Evolutionary conservation across 1,284 basidiomycete species (phyloP).

Genomic region (Vanrija sp.): DNA sequence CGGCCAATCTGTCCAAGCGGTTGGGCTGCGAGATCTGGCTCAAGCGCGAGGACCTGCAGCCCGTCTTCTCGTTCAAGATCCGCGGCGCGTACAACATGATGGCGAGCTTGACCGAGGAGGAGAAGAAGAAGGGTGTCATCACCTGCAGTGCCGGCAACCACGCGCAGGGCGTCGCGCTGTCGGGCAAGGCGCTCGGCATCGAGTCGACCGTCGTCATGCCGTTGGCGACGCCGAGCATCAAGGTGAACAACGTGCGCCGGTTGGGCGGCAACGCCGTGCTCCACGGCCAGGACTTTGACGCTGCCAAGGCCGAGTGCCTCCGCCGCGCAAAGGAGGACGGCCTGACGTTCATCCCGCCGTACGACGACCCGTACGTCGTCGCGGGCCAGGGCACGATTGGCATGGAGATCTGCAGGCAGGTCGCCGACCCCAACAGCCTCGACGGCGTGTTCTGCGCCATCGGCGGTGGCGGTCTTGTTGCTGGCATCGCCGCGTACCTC

Average conservation of each 20-base stretch:
- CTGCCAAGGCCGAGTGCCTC: constrained; percentile 90
- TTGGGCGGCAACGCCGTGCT: constrained; percentile 92
- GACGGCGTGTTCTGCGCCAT: constrained; percentile 87
- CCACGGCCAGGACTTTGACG: constrained; percentile 91
- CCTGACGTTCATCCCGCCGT: constrained; percentile 90
- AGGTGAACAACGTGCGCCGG: constrained; percentile 87
- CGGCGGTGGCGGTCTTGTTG: constrained; percentile 87
- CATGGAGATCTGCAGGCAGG: constrained; percentile 88
- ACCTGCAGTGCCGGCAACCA: constrained; percentile 99
- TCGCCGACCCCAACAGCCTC: constrained; percentile 67
- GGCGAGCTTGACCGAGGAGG: constrained; percentile 80
- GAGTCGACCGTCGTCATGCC: constrained; percentile 99
- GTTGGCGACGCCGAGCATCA: constrained; percentile 89
- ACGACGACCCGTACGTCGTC: constrained; percentile 94
- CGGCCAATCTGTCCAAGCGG: constrained; percentile 77
- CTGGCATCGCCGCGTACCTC: constrained; percentile 87
- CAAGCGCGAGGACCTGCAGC: constrained; percentile 96
- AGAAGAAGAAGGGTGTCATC: constrained; percentile 94
- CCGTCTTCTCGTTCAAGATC: constrained; percentile 99
- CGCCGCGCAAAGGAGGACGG: constrained; percentile 73
- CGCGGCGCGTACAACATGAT: constrained; percentile 99
- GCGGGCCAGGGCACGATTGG: constrained; percentile 96
- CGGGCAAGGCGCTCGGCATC: constrained; percentile 77
- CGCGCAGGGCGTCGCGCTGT: constrained; percentile 95
- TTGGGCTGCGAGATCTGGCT: constrained; percentile 89